These are phyloP conservation scores for Saccharomycopsis sp. DNA, from an alignment of 805 yeast genomes.

Conservation along the genomic window DNA sequence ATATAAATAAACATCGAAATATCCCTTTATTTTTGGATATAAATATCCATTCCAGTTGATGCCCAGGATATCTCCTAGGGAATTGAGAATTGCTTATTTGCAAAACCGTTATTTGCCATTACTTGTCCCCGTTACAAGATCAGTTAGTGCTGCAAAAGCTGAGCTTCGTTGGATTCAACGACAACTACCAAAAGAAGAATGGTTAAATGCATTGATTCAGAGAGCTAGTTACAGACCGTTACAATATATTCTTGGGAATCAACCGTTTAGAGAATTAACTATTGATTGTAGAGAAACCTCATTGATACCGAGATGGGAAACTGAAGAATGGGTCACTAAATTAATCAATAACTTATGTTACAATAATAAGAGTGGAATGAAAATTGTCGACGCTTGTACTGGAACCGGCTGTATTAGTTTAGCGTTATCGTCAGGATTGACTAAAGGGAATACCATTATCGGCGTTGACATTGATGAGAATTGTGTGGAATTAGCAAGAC, in stretches of 20 bases:
- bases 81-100: neutral
- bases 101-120: constrained; percentile 5
- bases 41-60: no score
- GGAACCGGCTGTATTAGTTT: constrained; percentile 87
- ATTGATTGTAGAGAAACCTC: constrained; percentile 58
- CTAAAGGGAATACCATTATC: constrained; percentile 23
- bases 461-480: constrained; percentile 52
- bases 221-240: constrained; percentile 59
- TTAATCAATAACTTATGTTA: constrained; percentile 27
- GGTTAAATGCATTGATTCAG: constrained; percentile 45
- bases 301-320: constrained; percentile 89
- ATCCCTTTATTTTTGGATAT: no score
- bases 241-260: constrained; percentile 78
- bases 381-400: constrained; percentile 66
- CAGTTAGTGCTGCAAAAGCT: constrained; percentile 33
- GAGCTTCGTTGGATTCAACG: constrained; percentile 60
- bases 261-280: constrained; percentile 74
- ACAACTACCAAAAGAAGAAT: constrained; percentile 44
- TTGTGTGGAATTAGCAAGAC: constrained; percentile 46
- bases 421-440: constrained; percentile 32
- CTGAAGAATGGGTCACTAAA: constrained; percentile 78
- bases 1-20: no score
- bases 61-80: constrained; percentile 18
- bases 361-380: constrained; percentile 18
- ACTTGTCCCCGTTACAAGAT: constrained; percentile 22